Evolutionary conservation across 2,329 filamentous ascomycete species (phyloP).

Genomic region (Apiospora saccharicola): DNA sequence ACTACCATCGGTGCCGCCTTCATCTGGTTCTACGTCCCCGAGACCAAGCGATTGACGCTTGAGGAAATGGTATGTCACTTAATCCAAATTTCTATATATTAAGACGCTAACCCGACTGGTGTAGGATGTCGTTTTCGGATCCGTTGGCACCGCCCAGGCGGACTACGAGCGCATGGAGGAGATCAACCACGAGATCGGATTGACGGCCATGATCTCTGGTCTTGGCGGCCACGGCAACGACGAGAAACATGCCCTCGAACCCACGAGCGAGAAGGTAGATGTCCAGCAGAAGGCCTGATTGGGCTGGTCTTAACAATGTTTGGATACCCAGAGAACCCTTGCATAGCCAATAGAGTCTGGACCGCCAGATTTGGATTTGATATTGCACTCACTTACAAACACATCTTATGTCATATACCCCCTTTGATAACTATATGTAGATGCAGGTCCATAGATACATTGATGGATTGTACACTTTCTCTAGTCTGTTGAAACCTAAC

Average conservation of each 20-base stretch:
- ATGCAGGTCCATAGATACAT: not conserved
- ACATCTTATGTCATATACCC: not conserved
- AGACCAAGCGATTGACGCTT: conserved; percentile 69
- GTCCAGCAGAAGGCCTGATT: not conserved
- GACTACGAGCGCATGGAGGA: conserved; percentile 76
- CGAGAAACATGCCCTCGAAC: not conserved
- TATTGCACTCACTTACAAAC: no score
- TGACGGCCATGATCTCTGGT: conserved; percentile 52
- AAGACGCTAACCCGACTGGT: not conserved
- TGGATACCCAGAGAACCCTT: not conserved
- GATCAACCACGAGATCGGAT: conserved; percentile 74
- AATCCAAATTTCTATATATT: not conserved
- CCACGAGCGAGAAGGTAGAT: not conserved
- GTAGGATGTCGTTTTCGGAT: conserved; percentile 72
- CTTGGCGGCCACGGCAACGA: conserved; percentile 23
- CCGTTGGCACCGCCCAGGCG: conserved; percentile 69
- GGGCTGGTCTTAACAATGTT: not conserved
- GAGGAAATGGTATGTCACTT: conserved; percentile 64
- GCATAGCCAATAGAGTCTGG: not conserved
- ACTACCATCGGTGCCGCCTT: conserved; percentile 68
- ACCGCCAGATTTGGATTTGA: not conserved
- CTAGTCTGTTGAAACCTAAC: not conserved
- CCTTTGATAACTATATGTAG: not conserved
- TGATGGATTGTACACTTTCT: not conserved
- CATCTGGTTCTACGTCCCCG: conserved; percentile 70